Evolutionary conservation across 371 early-diverging fungal genomes (phyloP).

Genomic region (Quaeritorhiza haematococci): DNA sequence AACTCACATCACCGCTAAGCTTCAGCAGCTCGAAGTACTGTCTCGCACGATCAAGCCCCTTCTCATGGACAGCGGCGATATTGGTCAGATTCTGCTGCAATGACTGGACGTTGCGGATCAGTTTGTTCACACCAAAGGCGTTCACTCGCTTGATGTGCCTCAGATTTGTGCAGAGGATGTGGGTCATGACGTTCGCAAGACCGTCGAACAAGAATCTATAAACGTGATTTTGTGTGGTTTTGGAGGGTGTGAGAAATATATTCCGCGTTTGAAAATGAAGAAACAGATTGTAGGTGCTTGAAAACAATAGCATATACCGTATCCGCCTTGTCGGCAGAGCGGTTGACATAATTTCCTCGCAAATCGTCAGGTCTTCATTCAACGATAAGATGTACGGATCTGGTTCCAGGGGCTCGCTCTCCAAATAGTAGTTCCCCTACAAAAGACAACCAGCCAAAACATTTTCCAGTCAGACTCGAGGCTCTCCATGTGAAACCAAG

Average conservation of each 20-base stretch:
- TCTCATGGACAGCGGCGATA: constrained; percentile 59
- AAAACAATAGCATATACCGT: constrained; percentile 30
- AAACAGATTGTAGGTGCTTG: background rate
- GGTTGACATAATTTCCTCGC: constrained; percentile 66
- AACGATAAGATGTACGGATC: constrained; percentile 80
- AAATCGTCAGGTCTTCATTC: constrained; percentile 69
- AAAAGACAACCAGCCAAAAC: too few relatives aligned
- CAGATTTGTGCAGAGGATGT: constrained; percentile 63
- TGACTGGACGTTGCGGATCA: constrained; percentile 75
- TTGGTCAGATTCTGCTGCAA: constrained; percentile 84
- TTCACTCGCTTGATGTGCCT: constrained; percentile 70
- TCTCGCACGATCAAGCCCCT: constrained; percentile 65
- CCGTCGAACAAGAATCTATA: constrained; percentile 77
- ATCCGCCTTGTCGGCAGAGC: constrained; percentile 63
- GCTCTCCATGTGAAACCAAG: too few relatives aligned
- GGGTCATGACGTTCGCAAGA: constrained; percentile 67
- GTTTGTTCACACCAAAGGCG: constrained; percentile 67
- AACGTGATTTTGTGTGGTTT: background rate
- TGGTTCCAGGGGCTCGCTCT: constrained; percentile 71
- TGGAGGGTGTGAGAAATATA: background rate
- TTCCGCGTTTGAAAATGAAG: background rate
- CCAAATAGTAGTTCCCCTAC: constrained; percentile 67
- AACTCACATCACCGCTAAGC: constrained; percentile 51
- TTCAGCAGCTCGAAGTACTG: constrained; percentile 70
- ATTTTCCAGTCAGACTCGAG: too few relatives aligned